Conservation (phyloP, 345 rosid genomes). For the Raphanus raphanistrum region DNA sequence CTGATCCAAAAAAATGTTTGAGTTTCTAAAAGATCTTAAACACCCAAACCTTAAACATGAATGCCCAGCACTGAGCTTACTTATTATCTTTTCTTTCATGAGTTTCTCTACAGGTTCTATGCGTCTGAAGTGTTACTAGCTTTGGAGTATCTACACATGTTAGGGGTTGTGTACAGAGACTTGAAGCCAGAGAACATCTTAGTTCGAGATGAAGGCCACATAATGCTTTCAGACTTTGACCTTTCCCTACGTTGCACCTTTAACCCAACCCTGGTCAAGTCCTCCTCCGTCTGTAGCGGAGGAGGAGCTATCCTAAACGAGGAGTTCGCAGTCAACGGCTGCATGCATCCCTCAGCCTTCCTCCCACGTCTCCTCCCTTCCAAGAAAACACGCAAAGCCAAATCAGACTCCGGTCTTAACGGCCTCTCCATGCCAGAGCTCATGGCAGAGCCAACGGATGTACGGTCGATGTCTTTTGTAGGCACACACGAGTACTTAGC, state of each 20-base stretch:
- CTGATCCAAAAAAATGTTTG: background rate
- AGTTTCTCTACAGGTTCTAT: constrained; percentile 55
- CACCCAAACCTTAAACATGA: background rate
- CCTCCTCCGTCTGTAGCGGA: constrained; percentile 56
- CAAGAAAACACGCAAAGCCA: constrained; percentile 85
- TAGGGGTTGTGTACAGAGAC: constrained; percentile 88
- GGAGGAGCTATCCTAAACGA: constrained; percentile 64
- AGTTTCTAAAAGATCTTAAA: background rate
- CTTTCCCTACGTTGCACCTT: constrained; percentile 85
- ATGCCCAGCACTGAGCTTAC: background rate
- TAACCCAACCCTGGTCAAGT: constrained; percentile 80
- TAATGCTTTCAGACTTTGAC: constrained; percentile 93
- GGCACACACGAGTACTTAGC: constrained; percentile 95
- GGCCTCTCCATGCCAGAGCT: constrained; percentile 73
- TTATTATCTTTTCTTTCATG: constrained; percentile 18
- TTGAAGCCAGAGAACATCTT: constrained; percentile 90
- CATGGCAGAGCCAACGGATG: constrained; percentile 95
- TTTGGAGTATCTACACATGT: constrained; percentile 89
- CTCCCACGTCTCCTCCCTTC: constrained; percentile 77
- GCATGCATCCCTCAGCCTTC: constrained; percentile 79
- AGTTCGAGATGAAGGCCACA: constrained; percentile 84
- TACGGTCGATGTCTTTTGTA: constrained; percentile 90
- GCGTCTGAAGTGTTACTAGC: constrained; percentile 94
- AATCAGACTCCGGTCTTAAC: constrained; percentile 69
- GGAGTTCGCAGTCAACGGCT: constrained; percentile 64